Percentiles rank a stretch among this genome's conserved stretches.
Conservation (phyloP, 2,329 filamentous ascomycete species). For the Botryotinia calthae region DNA sequence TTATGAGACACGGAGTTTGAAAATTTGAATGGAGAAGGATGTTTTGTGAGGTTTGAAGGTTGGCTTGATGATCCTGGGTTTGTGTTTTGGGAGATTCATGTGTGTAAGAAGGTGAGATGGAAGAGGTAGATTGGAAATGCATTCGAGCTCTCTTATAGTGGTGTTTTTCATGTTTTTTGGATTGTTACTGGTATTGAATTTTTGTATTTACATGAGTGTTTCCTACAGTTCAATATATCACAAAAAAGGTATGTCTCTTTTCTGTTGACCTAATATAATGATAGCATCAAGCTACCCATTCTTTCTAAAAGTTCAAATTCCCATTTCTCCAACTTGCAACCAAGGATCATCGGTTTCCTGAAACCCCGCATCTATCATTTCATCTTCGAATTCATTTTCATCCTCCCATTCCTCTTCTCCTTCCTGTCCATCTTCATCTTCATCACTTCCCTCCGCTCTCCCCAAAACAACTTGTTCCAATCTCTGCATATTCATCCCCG, state of each 20-base stretch:
- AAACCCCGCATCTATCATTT: background rate
- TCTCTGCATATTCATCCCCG: slow-evolving; percentile 12
- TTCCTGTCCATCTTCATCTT: background rate
- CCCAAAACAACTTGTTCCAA: background rate
- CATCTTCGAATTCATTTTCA: background rate
- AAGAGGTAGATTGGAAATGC: too few species aligned
- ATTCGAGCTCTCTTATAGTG: too few species aligned
- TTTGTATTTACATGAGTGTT: background rate
- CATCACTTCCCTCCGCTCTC: background rate
- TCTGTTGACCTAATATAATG: background rate
- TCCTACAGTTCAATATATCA: background rate
- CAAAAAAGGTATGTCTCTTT: background rate
- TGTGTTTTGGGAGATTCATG: too few species aligned
- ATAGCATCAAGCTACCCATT: background rate
- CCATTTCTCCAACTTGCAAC: background rate
- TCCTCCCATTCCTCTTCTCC: background rate
- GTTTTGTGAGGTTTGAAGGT: background rate
- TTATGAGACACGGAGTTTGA: background rate
- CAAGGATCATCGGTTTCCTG: background rate
- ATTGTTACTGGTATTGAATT: too few species aligned
- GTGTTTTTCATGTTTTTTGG: too few species aligned
- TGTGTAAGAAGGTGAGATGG: too few species aligned
- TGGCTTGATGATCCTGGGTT: background rate
- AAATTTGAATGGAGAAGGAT: background rate
- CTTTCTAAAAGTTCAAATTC: background rate